Percentiles rank a stretch among this genome's conserved stretches.
Evolutionary conservation across 345 rosid genomes (phyloP).

Genomic region (Litchi chinensis): DNA sequence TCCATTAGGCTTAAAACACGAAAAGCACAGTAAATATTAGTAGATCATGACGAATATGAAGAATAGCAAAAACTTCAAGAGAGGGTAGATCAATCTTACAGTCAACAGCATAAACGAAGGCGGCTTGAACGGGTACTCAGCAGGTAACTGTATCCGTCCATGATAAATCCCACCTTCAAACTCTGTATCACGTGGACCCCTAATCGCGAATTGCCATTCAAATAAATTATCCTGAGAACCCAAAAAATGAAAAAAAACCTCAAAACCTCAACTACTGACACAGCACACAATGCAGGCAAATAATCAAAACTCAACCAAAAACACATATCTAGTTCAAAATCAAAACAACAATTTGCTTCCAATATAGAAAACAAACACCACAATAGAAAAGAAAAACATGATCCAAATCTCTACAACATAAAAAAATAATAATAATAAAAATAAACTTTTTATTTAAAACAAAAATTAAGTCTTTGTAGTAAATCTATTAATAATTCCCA

Average conservation of each 20-base stretch:
- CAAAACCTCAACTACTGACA: slow-evolving; percentile 16
- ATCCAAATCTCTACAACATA: neutral
- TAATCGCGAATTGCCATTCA: slow-evolving; percentile 97
- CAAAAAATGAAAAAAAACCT: neutral
- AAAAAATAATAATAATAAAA: no score
- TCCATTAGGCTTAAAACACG: slow-evolving; percentile 72
- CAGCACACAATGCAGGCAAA: neutral
- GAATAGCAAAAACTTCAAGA: neutral
- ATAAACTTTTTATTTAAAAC: no score
- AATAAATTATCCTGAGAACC: slow-evolving; percentile 82
- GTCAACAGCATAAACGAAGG: slow-evolving; percentile 93
- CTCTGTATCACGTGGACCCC: slow-evolving; percentile 82
- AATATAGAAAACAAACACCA: no score
- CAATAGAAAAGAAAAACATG: neutral
- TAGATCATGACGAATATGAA: slow-evolving; percentile 1
- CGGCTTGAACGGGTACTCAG: slow-evolving; percentile 97
- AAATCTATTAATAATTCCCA: neutral
- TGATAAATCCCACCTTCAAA: slow-evolving; percentile 98
- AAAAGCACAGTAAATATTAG: slow-evolving; percentile 15
- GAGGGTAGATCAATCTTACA: slow-evolving; percentile 42
- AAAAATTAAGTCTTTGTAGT: neutral
- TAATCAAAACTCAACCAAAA: neutral
- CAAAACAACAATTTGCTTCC: no score
- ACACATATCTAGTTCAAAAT: neutral
- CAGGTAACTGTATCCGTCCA: slow-evolving; percentile 93